Evolutionary conservation across 352 stramenopile species (phyloP), one percentile per base, ranked within the genome.

Genomic region (Globisporangium heterothallicum): DNA sequence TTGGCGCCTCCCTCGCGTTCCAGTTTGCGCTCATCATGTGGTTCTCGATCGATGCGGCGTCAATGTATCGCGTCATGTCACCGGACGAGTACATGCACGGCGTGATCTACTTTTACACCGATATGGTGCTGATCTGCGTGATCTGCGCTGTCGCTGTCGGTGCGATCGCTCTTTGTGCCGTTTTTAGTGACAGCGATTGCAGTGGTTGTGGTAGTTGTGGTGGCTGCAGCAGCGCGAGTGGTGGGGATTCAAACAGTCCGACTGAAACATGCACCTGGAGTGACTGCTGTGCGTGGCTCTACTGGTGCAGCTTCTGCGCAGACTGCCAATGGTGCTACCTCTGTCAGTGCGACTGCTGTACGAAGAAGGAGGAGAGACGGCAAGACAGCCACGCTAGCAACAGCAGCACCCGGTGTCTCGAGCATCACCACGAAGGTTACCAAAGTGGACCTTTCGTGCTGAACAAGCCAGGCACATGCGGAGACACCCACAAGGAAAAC

Each of bases 61-160:
- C 49, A 57, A 82, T 85, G 72, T 78, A 79, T 47, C 67, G 68
- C 41, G 69, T 78, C 38, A 63, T 85, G 57, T 79, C 70, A 6
- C 73, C 73, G 0, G 73, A 84, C 47, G 73, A 84, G 57, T 81
- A 81, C 68, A 84, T 84, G 70, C 74, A 74, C 55, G 73, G 73
- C 42, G 72, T 84, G 41, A 71, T 84, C 47, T 81, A 81, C 54
- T 84, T 84, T 45, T 84, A 84, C 63, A 74, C 74, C 36, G 73
- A 84, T 52, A 72, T 84, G 50, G 63, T 84, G 34, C 58, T 79
- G 49, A 59, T 84, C 40, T 55, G 69, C 32, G 66, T 67, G n/a
- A 58, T 71, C 44, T 52, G 58, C 26, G 66, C 69, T 57, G 67
- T 73, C 32, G 53, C 75, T 16, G 66, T 72, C 24, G 57, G 25